phyloP scores from a whole-genome alignment of 306 rosid genomes.

The Trifolium fragiferum region DNA sequence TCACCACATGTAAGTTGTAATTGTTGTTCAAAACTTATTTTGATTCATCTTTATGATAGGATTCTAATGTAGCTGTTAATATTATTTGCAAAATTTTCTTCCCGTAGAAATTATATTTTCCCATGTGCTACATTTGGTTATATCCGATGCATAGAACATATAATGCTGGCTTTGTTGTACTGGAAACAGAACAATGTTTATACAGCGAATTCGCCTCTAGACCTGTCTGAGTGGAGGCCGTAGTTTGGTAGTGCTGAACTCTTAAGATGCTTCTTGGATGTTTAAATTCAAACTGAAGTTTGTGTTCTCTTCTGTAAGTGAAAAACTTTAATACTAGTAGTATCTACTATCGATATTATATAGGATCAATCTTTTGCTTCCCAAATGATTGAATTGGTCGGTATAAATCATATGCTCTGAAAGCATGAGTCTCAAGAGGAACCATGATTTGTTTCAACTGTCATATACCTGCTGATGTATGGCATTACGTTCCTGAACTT shows the following conservation, averaged over 20 bases:
- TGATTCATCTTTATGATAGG: not conserved
- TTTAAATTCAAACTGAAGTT: slow-evolving; percentile 6
- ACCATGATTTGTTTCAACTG: not conserved
- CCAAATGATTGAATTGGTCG: no score
- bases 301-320: not conserved
- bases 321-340: not conserved
- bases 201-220: no score
- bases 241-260: no score
- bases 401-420: not conserved
- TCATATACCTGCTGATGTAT: not conserved
- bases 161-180: not conserved
- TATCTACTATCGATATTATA: not conserved
- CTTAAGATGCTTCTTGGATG: slow-evolving; percentile 29
- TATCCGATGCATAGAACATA: not conserved
- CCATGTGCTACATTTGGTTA: not conserved
- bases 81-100: not conserved
- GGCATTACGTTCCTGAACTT: not conserved
- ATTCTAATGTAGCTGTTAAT: not conserved
- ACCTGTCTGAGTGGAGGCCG: no score
- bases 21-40: not conserved
- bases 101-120: not conserved
- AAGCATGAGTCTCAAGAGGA: not conserved
- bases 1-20: not conserved
- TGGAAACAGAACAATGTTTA: not conserved
- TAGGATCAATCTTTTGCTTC: not conserved